Conservation (phyloP, 495 filamentous ascomycete species). For the Annulohypoxylon maeteangense region DNA sequence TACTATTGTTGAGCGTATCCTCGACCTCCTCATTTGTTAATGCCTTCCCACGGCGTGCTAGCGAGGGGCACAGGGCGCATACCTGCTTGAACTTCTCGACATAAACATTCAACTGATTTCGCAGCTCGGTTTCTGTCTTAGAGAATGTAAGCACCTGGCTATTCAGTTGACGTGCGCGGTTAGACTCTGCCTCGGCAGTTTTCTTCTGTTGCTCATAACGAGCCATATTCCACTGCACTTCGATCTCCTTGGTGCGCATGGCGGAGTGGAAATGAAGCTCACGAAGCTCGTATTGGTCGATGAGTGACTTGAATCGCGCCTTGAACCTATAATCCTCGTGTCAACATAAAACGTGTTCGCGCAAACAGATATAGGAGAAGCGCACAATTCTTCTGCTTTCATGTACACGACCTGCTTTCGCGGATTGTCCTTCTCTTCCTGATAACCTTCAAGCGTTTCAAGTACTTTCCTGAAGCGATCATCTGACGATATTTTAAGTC, state of each 20-base stretch:
- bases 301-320: constrained; percentile 88
- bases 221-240: constrained; percentile 89
- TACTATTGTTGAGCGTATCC: constrained; percentile 98
- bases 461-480: constrained; percentile 70
- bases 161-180: constrained; percentile 83
- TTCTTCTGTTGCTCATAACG: constrained; percentile 90
- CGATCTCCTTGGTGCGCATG: constrained; percentile 93
- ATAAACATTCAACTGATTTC: constrained; percentile 97
- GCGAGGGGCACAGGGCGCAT: constrained; percentile 53
- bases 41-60: constrained; percentile 42
- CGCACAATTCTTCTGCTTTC: constrained; percentile 88
- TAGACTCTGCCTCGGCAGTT: constrained; percentile 79
- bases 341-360: constrained; percentile 37
- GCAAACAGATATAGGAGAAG: constrained; percentile 2
- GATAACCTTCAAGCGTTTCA: constrained; percentile 81
- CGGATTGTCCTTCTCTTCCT: constrained; percentile 79
- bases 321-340: constrained; percentile 71
- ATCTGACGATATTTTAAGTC: constrained; percentile 83
- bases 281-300: constrained; percentile 94
- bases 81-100: constrained; percentile 99
- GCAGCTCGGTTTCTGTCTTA: constrained; percentile 91
- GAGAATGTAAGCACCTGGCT: constrained; percentile 94
- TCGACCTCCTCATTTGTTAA: constrained; percentile 77
- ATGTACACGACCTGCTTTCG: constrained; percentile 78
- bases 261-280: constrained; percentile 91